Evolutionary conservation across 2,329 filamentous ascomycete genomes (phyloP), one percentile per base, ranked within the genome.

Genomic region (Aspergillus unguis): DNA sequence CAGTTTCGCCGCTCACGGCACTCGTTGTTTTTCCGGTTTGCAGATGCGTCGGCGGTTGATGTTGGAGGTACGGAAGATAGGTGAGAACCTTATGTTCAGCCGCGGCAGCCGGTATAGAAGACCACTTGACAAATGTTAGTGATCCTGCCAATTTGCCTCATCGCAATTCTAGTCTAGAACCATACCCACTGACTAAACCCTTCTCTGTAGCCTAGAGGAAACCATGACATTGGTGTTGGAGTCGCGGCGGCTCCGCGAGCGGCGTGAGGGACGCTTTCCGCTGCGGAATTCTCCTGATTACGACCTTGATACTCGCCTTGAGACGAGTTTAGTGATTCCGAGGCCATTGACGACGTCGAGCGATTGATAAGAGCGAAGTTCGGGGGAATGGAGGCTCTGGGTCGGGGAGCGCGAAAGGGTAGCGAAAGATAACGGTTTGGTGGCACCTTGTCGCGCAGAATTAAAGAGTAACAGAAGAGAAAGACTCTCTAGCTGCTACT

Each of bases 151-250:
- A 31, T 35, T 52, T 6, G 42, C 40, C 44, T 26, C 28, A 8
- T 29, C 26, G 23, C 32, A 23, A 28, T 11, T 40, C 49, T 43
- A 27, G 36, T 29, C 37, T 52, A 23, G 44, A 8, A 27, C 78
- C 85, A 58, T 73, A 90, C 88, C 90, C 94, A 97, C 80, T 97
- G 92, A 61, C 82, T 86, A 58, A 90, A 90, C 11, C 90, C 92
- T 53, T 96, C 91, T 65, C 92, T 94, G 75, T 96, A 96, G 45
- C 91, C 86, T 25, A 97, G 75, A 2, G 94, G 92, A 61, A 99
- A 97, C 71, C 82, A 85, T 32, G 73, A 63, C 28, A 66, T 62
- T 46, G 64, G 63, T 9, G 71, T 62, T 1, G 63, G 64, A 11
- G 64, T 63, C 25, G 57, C 68, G 36, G 60, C 61, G 42, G 61